phyloP scores from a whole-genome alignment of 129 eudicot genomes.

The sunflower (Helianthus annuus) region HanXRQr2.0-SUNRISE NC_035441.2:129025399-129025898 shows the following conservation, averaged over 20 bases:
- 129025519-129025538: neutral
- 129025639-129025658: conserved; percentile 12
- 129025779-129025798: neutral
- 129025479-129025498: neutral
- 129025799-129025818: neutral
- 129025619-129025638: conserved; percentile 11
- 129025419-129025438: no score
- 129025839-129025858: neutral
- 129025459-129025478: conserved; percentile 3
- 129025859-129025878: neutral
- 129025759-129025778: neutral
- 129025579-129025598: neutral
- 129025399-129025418: no score
- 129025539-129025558: conserved; percentile 1
- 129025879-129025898: conserved; percentile 2
- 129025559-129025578: neutral
- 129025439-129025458: conserved; percentile 7
- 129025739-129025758: neutral
- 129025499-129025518: neutral
- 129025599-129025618: conserved; percentile 3
- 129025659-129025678: conserved; percentile 6
- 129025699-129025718: conserved; percentile 11
- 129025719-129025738: neutral
- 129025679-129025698: conserved; percentile 5
- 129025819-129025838: neutral